Percentiles rank a stretch among this genome's conserved stretches.
Conservation (phyloP, 495 filamentous ascomycete species). For the Pyrenula massariospora region DNA sequence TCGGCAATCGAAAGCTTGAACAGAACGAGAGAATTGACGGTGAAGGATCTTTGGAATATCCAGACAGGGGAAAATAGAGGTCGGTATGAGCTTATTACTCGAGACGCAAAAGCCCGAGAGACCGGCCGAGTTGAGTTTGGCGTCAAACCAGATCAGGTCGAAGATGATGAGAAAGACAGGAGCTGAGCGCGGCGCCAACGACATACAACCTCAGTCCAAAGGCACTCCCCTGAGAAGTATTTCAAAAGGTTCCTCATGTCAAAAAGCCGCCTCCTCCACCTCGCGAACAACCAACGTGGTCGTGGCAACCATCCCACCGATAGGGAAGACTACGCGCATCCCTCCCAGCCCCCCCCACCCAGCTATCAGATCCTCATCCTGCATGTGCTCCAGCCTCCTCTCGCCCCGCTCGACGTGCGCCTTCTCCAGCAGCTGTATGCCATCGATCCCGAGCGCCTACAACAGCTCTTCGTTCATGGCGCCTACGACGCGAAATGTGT, state of each 20-base stretch:
- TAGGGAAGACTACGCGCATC: too few species aligned
- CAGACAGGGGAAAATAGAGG: slow-evolving; percentile 52
- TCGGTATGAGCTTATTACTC: slow-evolving; percentile 59
- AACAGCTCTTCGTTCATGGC: background rate
- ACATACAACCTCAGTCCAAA: too few species aligned
- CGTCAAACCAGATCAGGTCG: slow-evolving; percentile 20
- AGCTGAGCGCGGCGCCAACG: background rate
- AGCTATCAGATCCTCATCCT: background rate
- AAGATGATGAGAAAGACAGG: slow-evolving; percentile 14
- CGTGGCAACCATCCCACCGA: too few species aligned
- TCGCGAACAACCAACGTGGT: too few species aligned
- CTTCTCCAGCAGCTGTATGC: background rate
- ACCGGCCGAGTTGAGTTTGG: slow-evolving; percentile 31
- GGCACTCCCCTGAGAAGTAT: too few species aligned
- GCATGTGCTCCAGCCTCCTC: background rate
- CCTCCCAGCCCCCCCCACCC: background rate
- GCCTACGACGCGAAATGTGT: background rate
- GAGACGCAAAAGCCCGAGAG: slow-evolving; percentile 38
- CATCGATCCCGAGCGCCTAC: background rate
- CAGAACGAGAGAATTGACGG: slow-evolving; percentile 79
- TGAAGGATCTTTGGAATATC: slow-evolving; percentile 58
- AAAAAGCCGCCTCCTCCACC: too few species aligned
- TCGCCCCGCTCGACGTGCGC: background rate
- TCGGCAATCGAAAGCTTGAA: slow-evolving; percentile 85
- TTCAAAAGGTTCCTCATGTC: too few species aligned